Conservation (phyloP, 2,329 filamentous ascomycete genomes). For the Nannizziopsis arthrosporioides region DNA sequence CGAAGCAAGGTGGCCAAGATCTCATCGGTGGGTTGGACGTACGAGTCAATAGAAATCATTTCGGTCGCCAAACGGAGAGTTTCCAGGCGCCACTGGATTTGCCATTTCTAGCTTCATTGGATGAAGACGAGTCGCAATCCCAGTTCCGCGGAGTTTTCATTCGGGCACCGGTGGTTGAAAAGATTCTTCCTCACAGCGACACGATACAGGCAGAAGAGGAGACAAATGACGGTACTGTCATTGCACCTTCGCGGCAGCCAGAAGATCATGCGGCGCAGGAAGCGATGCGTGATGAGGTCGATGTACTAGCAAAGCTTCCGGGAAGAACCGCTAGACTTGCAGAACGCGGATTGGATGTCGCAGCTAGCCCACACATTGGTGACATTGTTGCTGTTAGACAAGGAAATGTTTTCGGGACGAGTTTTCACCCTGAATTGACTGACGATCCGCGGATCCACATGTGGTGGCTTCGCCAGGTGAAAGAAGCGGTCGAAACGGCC, state of each 20-base stretch:
- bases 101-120: constrained; percentile 48
- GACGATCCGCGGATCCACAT: constrained; percentile 75
- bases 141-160: constrained; percentile 84
- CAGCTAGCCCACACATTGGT: constrained; percentile 36
- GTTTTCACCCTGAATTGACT: constrained; percentile 91
- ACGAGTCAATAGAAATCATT: constrained; percentile 85
- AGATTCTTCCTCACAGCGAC: constrained; percentile 47
- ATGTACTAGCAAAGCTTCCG: constrained; percentile 48
- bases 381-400: constrained; percentile 85
- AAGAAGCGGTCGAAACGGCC: constrained; percentile 30
- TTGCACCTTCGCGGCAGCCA: constrained; percentile 45
- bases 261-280: constrained; percentile 34
- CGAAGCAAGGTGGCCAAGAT: constrained; percentile 84
- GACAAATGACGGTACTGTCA: constrained; percentile 40
- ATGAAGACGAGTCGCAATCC: constrained; percentile 17
- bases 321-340: constrained; percentile 40
- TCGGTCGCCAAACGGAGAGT: constrained; percentile 83
- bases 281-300: constrained; percentile 40
- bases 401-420: constrained; percentile 85
- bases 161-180: constrained; percentile 83
- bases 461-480: constrained; percentile 79
- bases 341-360: constrained; percentile 31
- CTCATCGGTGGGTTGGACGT: constrained; percentile 87
- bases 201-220: constrained; percentile 44
- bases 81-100: constrained; percentile 67